phyloP scores from a whole-genome alignment of 306 rosid species.

The Trichosanthes cucumerina region DNA sequence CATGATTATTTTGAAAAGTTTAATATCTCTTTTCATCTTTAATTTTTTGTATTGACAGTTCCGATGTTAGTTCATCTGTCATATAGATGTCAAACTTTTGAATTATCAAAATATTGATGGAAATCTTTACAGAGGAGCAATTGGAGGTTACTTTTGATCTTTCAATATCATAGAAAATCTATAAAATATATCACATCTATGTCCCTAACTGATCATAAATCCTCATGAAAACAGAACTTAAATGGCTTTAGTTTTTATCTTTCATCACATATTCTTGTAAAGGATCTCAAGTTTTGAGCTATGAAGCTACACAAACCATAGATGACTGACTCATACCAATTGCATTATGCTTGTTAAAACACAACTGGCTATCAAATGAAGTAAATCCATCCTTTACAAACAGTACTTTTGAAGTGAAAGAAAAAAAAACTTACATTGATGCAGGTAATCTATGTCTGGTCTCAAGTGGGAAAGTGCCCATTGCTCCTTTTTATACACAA shows the following conservation, averaged over 20 bases:
- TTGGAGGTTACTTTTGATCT: neutral
- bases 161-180: neutral
- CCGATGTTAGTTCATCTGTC: too few relatives aligned
- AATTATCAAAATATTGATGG: neutral
- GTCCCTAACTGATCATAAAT: neutral
- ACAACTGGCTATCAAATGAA: neutral
- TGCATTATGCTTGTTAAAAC: neutral
- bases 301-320: neutral
- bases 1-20: neutral
- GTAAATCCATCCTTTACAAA: neutral
- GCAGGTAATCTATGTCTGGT: constrained; percentile 56
- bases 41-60: too few relatives aligned
- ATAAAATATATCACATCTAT: neutral
- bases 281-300: neutral
- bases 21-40: neutral
- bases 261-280: neutral
- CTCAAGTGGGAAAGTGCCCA: constrained; percentile 49
- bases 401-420: neutral
- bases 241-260: neutral
- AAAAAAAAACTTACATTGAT: constrained; percentile 50
- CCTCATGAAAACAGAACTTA: neutral
- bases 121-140: neutral
- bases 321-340: neutral
- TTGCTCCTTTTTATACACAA: constrained; percentile 27
- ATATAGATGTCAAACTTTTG: neutral